These are phyloP conservation scores for Lumnitzera racemosa DNA, from an alignment of 345 rosid genomes.

Conservation along the genomic window DNA sequence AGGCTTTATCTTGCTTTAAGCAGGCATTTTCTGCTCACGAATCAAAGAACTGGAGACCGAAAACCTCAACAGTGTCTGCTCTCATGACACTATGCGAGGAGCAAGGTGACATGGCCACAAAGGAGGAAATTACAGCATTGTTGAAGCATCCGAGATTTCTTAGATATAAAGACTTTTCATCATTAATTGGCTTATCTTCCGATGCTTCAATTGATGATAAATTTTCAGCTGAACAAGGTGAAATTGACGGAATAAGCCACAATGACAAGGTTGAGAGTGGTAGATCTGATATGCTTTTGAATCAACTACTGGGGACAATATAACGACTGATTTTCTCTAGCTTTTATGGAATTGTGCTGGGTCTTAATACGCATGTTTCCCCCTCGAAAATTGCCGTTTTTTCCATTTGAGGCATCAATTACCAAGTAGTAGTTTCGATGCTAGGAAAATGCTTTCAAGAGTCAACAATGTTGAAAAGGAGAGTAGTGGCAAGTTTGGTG, in stretches of 20 bases:
- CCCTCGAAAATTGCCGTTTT: too few relatives aligned
- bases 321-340: too few relatives aligned
- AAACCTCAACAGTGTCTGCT: slow-evolving; percentile 34
- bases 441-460: too few relatives aligned
- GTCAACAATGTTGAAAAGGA: too few relatives aligned
- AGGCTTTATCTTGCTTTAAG: slow-evolving; percentile 56
- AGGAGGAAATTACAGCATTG: slow-evolving; percentile 43
- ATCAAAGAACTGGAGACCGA: slow-evolving; percentile 67
- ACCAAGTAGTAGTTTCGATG: too few relatives aligned
- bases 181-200: slow-evolving; percentile 28
- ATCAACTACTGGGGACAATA: too few relatives aligned
- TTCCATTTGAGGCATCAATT: too few relatives aligned
- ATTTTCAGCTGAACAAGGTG: slow-evolving; percentile 6
- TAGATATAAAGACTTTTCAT: slow-evolving; percentile 37
- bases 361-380: too few relatives aligned
- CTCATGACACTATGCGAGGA: slow-evolving; percentile 62
- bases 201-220: slow-evolving; percentile 5
- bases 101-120: slow-evolving; percentile 41
- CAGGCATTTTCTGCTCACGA: slow-evolving; percentile 51
- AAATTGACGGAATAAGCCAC: slow-evolving; percentile 3
- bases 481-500: too few relatives aligned
- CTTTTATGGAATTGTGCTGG: too few relatives aligned
- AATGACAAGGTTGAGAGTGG: too few relatives aligned
- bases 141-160: slow-evolving; percentile 52
- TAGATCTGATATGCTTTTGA: too few relatives aligned